Conservation (phyloP, 495 filamentous ascomycete species). For the Lepraria neglecta region DNA sequence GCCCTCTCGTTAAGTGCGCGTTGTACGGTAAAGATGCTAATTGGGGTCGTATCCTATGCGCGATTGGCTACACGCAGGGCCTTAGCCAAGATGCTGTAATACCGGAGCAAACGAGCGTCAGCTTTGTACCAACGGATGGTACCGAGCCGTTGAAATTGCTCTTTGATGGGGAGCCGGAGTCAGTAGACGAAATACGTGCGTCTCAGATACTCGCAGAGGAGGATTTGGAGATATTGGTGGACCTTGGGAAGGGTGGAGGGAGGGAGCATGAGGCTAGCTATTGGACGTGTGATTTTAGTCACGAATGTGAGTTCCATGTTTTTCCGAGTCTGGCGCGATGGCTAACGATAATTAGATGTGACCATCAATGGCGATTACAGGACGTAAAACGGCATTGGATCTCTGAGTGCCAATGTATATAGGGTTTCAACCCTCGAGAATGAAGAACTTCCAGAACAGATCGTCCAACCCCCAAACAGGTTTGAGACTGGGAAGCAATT, state of each 20-base stretch:
- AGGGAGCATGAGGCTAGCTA: conserved; percentile 72
- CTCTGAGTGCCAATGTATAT: too few species aligned
- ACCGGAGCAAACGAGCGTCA: conserved; percentile 82
- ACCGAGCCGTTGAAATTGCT: conserved; percentile 74
- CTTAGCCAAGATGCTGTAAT: conserved; percentile 57
- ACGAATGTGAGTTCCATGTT: conserved; percentile 60
- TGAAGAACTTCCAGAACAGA: too few species aligned
- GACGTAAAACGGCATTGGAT: conserved; percentile 29
- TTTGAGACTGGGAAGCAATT: too few species aligned
- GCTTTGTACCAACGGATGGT: conserved; percentile 82
- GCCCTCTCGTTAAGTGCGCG: conserved; percentile 92
- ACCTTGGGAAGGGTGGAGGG: conserved; percentile 48
- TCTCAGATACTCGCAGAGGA: conserved; percentile 81
- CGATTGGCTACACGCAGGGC: conserved; percentile 78
- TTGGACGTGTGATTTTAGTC: conserved; percentile 97
- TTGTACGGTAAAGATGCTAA: conserved; percentile 96
- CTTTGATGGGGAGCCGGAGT: conserved; percentile 85
- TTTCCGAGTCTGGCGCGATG: conserved; percentile 21
- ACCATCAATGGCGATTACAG: conserved; percentile 92
- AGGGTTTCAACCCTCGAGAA: too few species aligned
- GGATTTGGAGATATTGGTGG: conserved; percentile 73
- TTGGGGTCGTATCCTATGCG: conserved; percentile 96
- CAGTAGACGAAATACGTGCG: conserved; percentile 71
- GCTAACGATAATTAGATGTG: conserved; percentile 27
- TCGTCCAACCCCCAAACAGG: too few species aligned